Conservation (phyloP, 2,329 filamentous ascomycete species). For the Phialemoniopsis sp. region DNA sequence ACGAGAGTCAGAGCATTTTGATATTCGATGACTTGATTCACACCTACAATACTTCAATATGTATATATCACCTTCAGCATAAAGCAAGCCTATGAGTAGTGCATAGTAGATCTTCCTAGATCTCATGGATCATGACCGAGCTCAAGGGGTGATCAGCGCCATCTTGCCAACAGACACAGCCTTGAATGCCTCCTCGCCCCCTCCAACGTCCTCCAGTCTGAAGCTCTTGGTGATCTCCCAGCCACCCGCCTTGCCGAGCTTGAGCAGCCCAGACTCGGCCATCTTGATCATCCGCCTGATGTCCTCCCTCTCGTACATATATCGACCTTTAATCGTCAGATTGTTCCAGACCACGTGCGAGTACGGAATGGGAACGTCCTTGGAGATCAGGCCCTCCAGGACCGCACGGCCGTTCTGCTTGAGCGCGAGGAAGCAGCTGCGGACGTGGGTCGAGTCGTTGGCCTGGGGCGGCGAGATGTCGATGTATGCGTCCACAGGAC, state of each 20-base stretch:
- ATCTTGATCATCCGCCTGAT: conserved; percentile 33
- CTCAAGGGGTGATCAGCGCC: too few species aligned
- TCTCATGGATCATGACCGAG: too few species aligned
- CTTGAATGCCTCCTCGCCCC: too few species aligned
- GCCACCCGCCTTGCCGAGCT: conserved; percentile 20
- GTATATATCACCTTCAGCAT: too few species aligned
- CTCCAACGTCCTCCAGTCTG: too few species aligned
- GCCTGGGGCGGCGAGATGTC: conserved; percentile 40
- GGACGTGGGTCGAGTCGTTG: conserved; percentile 31
- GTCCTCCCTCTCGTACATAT: conserved; percentile 40
- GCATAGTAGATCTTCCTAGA: too few species aligned
- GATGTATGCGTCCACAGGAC: conserved; percentile 33
- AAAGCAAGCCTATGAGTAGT: too few species aligned
- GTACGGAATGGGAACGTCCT: conserved; percentile 21
- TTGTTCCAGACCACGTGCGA: conserved; percentile 22
- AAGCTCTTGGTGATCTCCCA: neutral
- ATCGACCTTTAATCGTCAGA: conserved; percentile 31
- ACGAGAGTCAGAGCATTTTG: too few species aligned
- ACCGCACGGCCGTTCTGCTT: conserved; percentile 26
- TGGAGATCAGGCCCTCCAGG: conserved; percentile 22
- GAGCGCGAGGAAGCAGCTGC: conserved; percentile 25
- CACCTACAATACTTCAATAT: too few species aligned
- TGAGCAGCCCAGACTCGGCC: conserved; percentile 30
- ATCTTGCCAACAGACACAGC: too few species aligned
- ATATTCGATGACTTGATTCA: too few species aligned